Evolutionary conservation across 2,329 filamentous ascomycete species (phyloP).

Genomic region (Penicillium sp.): DNA sequence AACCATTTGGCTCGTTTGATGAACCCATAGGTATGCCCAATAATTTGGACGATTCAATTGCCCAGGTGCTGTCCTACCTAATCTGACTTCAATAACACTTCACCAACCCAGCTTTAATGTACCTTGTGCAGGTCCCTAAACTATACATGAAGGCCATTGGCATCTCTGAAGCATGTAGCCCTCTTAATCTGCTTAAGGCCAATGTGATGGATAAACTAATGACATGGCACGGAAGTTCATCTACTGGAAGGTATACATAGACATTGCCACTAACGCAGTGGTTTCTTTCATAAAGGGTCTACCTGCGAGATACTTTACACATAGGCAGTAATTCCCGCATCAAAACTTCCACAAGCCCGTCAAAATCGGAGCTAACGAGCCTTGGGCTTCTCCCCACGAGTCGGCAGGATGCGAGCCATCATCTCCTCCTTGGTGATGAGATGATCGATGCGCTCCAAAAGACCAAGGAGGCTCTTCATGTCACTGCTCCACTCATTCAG

Average conservation of each 20-base stretch:
- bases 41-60: too few relatives aligned
- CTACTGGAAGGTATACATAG: neutral
- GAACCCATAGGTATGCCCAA: too few relatives aligned
- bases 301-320: conserved; percentile 34
- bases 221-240: neutral
- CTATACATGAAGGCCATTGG: too few relatives aligned
- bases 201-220: neutral
- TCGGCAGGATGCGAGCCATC: conserved; percentile 94
- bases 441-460: conserved; percentile 91
- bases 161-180: too few relatives aligned
- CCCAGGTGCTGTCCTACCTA: too few relatives aligned
- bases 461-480: conserved; percentile 87
- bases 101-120: too few relatives aligned
- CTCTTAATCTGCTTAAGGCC: too few relatives aligned
- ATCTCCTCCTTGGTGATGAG: conserved; percentile 99
- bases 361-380: conserved; percentile 28
- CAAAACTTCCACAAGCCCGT: conserved; percentile 2
- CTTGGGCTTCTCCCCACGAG: conserved; percentile 40
- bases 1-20: too few relatives aligned
- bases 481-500: conserved; percentile 98
- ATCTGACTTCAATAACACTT: too few relatives aligned
- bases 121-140: too few relatives aligned
- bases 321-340: conserved; percentile 18
- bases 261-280: conserved; percentile 9
- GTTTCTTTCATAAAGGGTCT: conserved; percentile 20